phyloP scores from a whole-genome alignment of 768 basidiomycete genomes.

The Lactarius hatsudake region DNA sequence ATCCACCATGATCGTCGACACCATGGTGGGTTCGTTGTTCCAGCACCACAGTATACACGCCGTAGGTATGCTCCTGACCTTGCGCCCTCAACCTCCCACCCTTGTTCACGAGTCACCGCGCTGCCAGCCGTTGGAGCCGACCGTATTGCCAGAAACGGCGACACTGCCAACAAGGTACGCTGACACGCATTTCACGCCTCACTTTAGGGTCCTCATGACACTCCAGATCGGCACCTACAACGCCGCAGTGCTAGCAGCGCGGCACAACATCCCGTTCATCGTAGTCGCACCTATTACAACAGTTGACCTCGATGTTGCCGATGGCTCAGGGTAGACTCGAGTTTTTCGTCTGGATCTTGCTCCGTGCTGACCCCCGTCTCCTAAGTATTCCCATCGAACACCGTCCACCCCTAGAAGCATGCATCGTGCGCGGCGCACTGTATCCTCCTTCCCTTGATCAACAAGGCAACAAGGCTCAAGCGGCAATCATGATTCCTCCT shows the following conservation, averaged over 20 bases:
- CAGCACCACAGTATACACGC: constrained; percentile 83
- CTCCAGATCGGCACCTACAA: constrained; percentile 88
- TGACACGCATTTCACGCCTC: not conserved
- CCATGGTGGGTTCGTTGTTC: constrained; percentile 95
- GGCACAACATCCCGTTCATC: constrained; percentile 87
- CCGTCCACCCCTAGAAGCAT: constrained; percentile 82
- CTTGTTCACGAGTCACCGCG: not conserved
- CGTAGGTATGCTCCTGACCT: constrained; percentile 50
- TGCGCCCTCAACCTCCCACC: not conserved
- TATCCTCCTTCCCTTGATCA: constrained; percentile 47
- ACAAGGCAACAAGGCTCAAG: constrained; percentile 54
- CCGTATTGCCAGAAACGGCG: constrained; percentile 87
- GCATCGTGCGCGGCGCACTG: constrained; percentile 78
- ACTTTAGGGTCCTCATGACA: not conserved
- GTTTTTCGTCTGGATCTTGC: constrained; percentile 8
- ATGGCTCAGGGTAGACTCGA: constrained; percentile 55
- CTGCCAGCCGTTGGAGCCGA: constrained; percentile 80
- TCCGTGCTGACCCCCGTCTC: not conserved
- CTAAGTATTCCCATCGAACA: constrained; percentile 89
- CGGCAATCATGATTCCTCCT: constrained; percentile 84
- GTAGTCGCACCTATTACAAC: constrained; percentile 93
- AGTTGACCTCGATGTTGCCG: constrained; percentile 74
- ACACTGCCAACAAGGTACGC: constrained; percentile 90
- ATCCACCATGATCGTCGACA: constrained; percentile 94
- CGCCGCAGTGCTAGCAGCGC: constrained; percentile 85